Percentiles rank a stretch among this genome's conserved stretches.
These are phyloP conservation scores for Phlebopus sp. DNA, from an alignment of 1,284 basidiomycete genomes.

Conservation along the genomic window DNA sequence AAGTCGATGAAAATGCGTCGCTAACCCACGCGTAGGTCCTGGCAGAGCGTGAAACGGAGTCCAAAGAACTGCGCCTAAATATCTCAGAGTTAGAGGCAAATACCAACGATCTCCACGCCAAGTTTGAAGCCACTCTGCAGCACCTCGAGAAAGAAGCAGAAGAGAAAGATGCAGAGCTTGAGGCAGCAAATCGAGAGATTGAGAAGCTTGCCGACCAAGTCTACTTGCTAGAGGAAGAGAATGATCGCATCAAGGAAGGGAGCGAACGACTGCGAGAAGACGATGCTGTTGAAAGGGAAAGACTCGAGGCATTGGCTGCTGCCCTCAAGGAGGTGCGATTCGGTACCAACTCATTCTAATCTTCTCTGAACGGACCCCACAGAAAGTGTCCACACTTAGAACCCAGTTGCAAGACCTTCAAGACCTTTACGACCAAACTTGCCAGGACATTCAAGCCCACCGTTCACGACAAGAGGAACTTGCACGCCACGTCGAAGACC, in stretches of 20 bases:
- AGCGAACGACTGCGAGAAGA: constrained; percentile 55
- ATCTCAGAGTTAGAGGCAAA: constrained; percentile 72
- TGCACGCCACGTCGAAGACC: constrained; percentile 69
- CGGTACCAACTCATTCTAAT: not conserved
- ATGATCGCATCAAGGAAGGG: constrained; percentile 50
- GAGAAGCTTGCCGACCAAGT: constrained; percentile 69
- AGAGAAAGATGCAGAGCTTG: constrained; percentile 67
- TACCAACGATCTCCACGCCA: constrained; percentile 64
- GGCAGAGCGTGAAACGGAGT: constrained; percentile 71
- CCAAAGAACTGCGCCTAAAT: constrained; percentile 68
- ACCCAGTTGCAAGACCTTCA: constrained; percentile 60
- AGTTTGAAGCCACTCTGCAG: constrained; percentile 69
- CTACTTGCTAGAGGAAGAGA: constrained; percentile 57
- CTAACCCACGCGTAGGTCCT: constrained; percentile 49
- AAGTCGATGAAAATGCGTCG: not conserved
- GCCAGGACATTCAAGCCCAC: constrained; percentile 57
- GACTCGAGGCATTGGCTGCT: constrained; percentile 66
- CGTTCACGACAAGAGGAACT: constrained; percentile 73
- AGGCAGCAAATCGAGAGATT: constrained; percentile 66
- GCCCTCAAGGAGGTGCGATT: constrained; percentile 75
- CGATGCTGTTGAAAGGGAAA: constrained; percentile 66
- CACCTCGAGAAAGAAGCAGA: constrained; percentile 73
- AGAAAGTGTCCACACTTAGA: constrained; percentile 69
- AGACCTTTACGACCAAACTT: constrained; percentile 58
- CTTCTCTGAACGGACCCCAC: constrained; percentile 9